Base-by-base conservation (phyloP, 1,284 basidiomycete genomes). In the Thecaphora frezii region DNA sequence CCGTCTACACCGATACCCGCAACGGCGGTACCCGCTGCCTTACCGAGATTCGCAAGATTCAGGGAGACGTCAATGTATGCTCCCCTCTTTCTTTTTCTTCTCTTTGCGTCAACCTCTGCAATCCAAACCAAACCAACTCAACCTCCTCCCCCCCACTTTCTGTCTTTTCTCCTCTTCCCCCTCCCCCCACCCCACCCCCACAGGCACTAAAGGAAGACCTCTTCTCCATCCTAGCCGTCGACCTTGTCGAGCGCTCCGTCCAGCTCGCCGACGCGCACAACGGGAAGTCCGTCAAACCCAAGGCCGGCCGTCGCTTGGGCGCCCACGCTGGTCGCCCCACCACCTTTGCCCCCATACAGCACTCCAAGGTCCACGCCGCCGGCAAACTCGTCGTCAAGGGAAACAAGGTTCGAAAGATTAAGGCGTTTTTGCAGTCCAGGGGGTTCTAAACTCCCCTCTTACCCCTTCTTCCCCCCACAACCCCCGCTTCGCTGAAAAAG, bases 1-100 rank as follows among this genome's bases (percentile, higher is more conserved):
- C 71, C 23, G 71, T 73, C 23, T 73, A 73, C 51, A 58, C 66
- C 13, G 66, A 71, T 37, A 26, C 64, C 2, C 65, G 69, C 25
- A 58, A 66, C 41, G 66, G 66, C 24, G 66, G 69, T 18, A 64
- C 54, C 0, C 54, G 62, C 19, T 59, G 42, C 40, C 53, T 69
- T 24, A 73, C 71, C 21, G 61, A 65, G 33, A 24, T 73, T 1
- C 66, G 71, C 23, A 69, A 69, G 47, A 59, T 73, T 22, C 63
- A 71, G 25, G 71, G 71, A 16, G 58, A 58, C 23, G 38, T 63
- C 8, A 10, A 51, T 5, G 70, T 57, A 44, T 19, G 54, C n/a
- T n/a, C n/a, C n/a, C n/a, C n/a, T n/a, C n/a, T 56, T 13, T 36
- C 13, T 14, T 18, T 36, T 9, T 36, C 33, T 7, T 7, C 10